Base-by-base conservation (phyloP, 2,329 filamentous ascomycete species). In the Chrysosporium keratinophilum region DNA sequence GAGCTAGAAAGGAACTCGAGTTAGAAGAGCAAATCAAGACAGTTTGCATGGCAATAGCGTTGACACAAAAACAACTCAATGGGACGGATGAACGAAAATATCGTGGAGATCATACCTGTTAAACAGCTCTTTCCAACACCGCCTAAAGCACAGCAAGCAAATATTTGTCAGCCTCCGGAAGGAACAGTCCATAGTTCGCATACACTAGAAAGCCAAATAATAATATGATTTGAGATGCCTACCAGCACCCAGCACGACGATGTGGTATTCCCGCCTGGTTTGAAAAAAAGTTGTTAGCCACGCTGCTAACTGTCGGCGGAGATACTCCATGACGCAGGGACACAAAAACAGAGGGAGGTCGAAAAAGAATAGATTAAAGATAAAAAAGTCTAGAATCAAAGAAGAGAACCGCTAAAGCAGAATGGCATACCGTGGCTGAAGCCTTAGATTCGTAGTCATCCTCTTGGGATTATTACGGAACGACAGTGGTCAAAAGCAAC, bases 71-170 rank as follows among this genome's bases (percentile, higher is more conserved):
- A n/a, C n/a, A n/a, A n/a, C n/a, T n/a, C n/a, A n/a, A n/a, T n/a
- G 33, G 37, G 34, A 37, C 23, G 11, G 31, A n/a, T 34, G 31
- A 37, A 37, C 15, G 17, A 37, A 53, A 49, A 43, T n/a, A n/a
- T n/a, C n/a, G n/a, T n/a, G n/a, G n/a, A n/a, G n/a, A n/a, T n/a
- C n/a, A 68, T 76, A 93, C 88, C 87, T 70, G 88, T 95, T 63
- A 95, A 76, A 76, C 88, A 94, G 69, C 88, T 94, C 73, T 95
- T 95, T 58, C 88, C 88, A 66, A 95, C 88, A 69, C 88, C 88
- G 72, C 88, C 86, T 88, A 69, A 64, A 64, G 56, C 44, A 45
- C 57, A 42, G 49, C 52, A 56, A 48, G 50, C 49, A 19, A 54
- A 47, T 33, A 57, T 56, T 56, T 49, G 63, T 62, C 60, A 61